Evolutionary conservation across 129 eudicot species (phyloP).

Genomic region (Flaveria sonorensis): DNA sequence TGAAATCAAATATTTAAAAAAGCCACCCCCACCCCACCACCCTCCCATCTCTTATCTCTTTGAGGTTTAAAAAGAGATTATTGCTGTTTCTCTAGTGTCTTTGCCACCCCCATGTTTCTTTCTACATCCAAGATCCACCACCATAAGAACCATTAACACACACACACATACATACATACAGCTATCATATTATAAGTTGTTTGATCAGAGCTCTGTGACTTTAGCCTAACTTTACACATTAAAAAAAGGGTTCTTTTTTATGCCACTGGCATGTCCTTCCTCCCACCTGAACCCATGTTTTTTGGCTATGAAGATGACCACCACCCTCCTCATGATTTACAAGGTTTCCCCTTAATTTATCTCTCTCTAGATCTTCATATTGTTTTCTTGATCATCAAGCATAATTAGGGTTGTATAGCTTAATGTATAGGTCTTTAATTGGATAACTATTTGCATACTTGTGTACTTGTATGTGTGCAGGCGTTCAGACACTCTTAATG

Average conservation of each 20-base stretch:
- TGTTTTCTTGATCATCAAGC: conserved; percentile 31
- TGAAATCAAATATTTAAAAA: conserved; percentile 34
- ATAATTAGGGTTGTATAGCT: conserved; percentile 2
- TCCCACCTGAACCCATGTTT: conserved; percentile 64
- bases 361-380: conserved; percentile 28
- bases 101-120: conserved; percentile 59
- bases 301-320: conserved; percentile 56
- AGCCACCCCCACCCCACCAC: conserved; percentile 15
- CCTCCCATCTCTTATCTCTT: conserved; percentile 39
- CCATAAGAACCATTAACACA: conserved; percentile 34
- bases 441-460: conserved; percentile 3
- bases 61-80: conserved; percentile 45
- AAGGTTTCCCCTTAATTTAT: conserved; percentile 40
- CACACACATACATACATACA: conserved; percentile 21
- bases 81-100: conserved; percentile 53
- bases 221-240: conserved; percentile 38
- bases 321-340: conserved; percentile 66
- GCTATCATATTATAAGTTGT: conserved; percentile 31
- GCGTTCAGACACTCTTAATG: conserved; percentile 57
- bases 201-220: conserved; percentile 33
- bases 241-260: conserved; percentile 26
- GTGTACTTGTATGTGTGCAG: conserved; percentile 26
- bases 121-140: conserved; percentile 47
- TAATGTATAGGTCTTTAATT: background rate
- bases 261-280: conserved; percentile 53